Conservation (phyloP, 1,284 basidiomycete species). For the Taiwanofungus camphoratus region DNA sequence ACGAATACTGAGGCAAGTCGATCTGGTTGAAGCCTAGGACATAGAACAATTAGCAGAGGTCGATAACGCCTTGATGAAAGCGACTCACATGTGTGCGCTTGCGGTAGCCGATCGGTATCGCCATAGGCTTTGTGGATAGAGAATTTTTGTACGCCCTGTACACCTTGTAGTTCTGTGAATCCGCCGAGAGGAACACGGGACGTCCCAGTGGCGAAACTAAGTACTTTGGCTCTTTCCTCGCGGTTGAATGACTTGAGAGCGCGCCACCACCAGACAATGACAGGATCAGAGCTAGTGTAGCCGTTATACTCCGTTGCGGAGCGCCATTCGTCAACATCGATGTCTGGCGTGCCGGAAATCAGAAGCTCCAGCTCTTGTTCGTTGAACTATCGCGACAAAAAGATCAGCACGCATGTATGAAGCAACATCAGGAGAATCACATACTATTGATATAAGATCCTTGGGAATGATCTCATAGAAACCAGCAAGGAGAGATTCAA, state of each 20-base stretch:
- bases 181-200: constrained; percentile 93
- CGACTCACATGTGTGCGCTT: constrained; percentile 83
- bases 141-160: constrained; percentile 93
- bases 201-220: constrained; percentile 95
- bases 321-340: constrained; percentile 98
- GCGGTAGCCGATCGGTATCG: constrained; percentile 79
- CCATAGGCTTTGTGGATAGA: constrained; percentile 93
- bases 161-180: constrained; percentile 90
- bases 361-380: constrained; percentile 98
- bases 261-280: constrained; percentile 99
- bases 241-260: constrained; percentile 97
- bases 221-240: constrained; percentile 91
- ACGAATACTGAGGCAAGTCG: constrained; percentile 85
- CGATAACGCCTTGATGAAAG: constrained; percentile 18
- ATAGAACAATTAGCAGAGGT: constrained; percentile 7
- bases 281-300: constrained; percentile 82
- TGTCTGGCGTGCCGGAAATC: constrained; percentile 97
- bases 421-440: constrained; percentile 23
- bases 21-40: constrained; percentile 76
- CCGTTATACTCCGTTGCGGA: constrained; percentile 92
- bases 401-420: constrained; percentile 26
- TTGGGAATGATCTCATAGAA: constrained; percentile 97
- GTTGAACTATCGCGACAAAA: constrained; percentile 65
- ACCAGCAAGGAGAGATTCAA: constrained; percentile 84
- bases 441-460: constrained; percentile 72